Evolutionary conservation across 129 eudicot genomes (phyloP), one percentile per base, ranked within the genome.

Genomic region (Flaveria trinervia): DNA sequence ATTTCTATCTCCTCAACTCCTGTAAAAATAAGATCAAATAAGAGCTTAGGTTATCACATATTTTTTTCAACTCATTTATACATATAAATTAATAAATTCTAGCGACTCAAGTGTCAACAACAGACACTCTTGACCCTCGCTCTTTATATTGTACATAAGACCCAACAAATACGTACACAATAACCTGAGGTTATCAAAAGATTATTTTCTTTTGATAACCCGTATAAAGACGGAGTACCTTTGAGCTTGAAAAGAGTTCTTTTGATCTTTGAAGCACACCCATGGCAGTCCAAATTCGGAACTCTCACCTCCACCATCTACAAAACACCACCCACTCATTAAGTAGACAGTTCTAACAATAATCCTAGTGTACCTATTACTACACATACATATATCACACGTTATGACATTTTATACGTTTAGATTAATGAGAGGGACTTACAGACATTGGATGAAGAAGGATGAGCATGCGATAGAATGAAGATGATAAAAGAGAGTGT

Each of bases 1-100:
- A 94, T 85, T 13, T 94, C 99, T 44, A 94, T 85, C 28, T 89
- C 96, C 67, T 94, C 97, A 26, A 91, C 98, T 52, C 97, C 98
- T 90, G 68, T 5, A 43, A 6, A 66, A 20, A 20, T 0, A 20
- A 20, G 0, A 36, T 0, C 41, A 66, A 20, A 20, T 0, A 20
- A 20, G 0, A 36, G 4, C 41, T 36, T 36, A 33, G 39, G 39
- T 33, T 3, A 33, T 33, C 39, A 33, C 7, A 33, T 33, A 5
- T 33, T 33, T 33, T 33, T 30, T 4, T 28, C 33, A 33, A 33
- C 39, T 4, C 39, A 5, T 33, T 33, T 33, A 33, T 5, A 30
- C 7, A 33, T 33, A 33, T 33, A 33, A 28, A 28, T 28, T 4
- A 28, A 28, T 28, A 2, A 28, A 28, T 28, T 3, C 33, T 28